Conservation (phyloP, 495 filamentous ascomycete species). For the Arthonia radiata region DNA sequence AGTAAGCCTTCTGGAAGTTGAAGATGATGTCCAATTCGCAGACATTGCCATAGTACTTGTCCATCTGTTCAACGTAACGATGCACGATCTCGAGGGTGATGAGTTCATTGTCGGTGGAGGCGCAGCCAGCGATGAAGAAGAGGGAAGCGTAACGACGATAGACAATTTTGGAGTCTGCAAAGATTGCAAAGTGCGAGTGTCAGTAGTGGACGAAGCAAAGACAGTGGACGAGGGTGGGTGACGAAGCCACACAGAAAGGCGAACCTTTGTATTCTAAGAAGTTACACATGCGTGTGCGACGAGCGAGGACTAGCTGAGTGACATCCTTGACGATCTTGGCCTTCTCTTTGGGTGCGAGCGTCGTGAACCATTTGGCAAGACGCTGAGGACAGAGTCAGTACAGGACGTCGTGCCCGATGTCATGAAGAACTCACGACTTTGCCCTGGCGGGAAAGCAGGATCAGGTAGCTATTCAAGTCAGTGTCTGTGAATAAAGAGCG, state of each 20-base stretch:
- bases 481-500: too few relatives aligned
- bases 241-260: conserved; percentile 1
- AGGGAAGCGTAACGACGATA: conserved; percentile 97
- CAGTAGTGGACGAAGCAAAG: conserved; percentile 1
- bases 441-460: conserved; percentile 88
- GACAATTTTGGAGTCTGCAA: conserved; percentile 77
- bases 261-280: conserved; percentile 97
- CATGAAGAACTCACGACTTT: conserved; percentile 64
- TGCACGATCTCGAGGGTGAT: conserved; percentile 97
- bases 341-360: conserved; percentile 91
- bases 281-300: conserved; percentile 96
- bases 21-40: conserved; percentile 98
- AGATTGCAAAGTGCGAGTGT: conserved; percentile 5
- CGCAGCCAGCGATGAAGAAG: conserved; percentile 96
- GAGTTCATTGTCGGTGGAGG: conserved; percentile 86
- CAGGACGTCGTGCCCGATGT: conserved; percentile 18
- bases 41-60: conserved; percentile 99
- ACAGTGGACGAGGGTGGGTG: not conserved
- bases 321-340: conserved; percentile 99
- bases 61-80: conserved; percentile 98
- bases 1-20: conserved; percentile 61
- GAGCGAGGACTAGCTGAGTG: conserved; percentile 85
- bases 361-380: conserved; percentile 98
- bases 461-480: conserved; percentile 88
- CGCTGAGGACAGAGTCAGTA: conserved; percentile 33